Base-by-base conservation (phyloP, 2,329 filamentous ascomycete species). In the Xylaria sp. region DNA sequence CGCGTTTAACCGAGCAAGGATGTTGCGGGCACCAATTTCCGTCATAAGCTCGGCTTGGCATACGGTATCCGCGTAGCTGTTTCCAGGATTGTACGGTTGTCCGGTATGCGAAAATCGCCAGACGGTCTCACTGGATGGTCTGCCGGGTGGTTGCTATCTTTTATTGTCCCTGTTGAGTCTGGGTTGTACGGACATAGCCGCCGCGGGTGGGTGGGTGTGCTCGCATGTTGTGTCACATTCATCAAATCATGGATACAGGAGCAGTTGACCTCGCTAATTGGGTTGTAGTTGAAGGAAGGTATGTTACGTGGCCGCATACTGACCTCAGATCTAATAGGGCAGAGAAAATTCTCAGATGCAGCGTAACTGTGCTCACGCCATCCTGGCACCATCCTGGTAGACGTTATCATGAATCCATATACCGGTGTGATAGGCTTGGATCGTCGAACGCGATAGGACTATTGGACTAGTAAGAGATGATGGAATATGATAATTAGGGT, bases 31-130 rank as follows among this genome's bases (percentile, higher is more conserved):
- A 48, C 57, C 28, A 54, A 60, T 23, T 26, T 38, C 17, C 10
- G 64, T 46, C 48, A 49, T 26, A 36, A 46, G 59, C 44, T 15
- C 4, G 49, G 64, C 64, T 66, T 66, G 59, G 64, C 64, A 38
- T 63, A 51, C 53, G 11, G 38, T 15, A 33, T 36, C 63, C 38
- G 36, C 36, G 7, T 48, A 7, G 23, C 40, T 23, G 20, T 7
- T 17, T 17, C 42, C n/a, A 36, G 23, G 20, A 31, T 53, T 23
- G 28, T 44, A 63, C 61, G 28, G 17, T 66, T 46, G 17, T n/a
- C 42, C 10, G 42, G 58, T 53, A 23, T 49, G 36, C 46, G 26
- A 40, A 15, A 31, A 15, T 17, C 53, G 23, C 23, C 20, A 58
- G 33, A 20, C 15, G 51, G 36, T 42, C 36, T 59, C 57, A 33